Base-by-base conservation (phyloP, 78 protist species). In the slime mould (Dictyostelium discoideum) region DNA sequence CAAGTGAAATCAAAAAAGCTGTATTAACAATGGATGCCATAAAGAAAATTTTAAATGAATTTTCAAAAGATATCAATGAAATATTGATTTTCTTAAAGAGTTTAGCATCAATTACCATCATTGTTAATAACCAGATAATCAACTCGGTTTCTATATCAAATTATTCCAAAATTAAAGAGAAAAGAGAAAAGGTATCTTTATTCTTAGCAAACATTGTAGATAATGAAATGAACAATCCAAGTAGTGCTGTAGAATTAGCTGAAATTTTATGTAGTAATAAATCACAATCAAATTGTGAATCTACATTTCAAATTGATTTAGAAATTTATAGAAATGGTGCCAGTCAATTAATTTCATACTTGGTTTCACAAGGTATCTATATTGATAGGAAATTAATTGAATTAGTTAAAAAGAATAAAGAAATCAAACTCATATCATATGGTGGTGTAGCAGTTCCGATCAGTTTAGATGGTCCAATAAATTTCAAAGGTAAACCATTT, bases 361-460 rank as follows among this genome's bases (percentile, higher is more conserved):
- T 72, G 13, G 26, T 84, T 9, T 48, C 87, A 6, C 78, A 84
- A 39, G 87, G 87, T 32, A 74, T 74, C 4, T 39, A 63, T 1
- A 39, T 84, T 22, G 40, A n/a, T 13, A 60, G 29, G 0, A 57
- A 48, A 22, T n/a, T 86, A 16, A 20, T 26, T 3, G 13, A n/a
- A 5, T 22, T 86, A 0, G 44, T 86, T 0, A 57, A 54, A 20
- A 67, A 76, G 3, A 60, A 60, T 20, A 9, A 24, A 10, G 80
- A 81, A 22, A 74, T 37, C 2, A 88, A 88, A 48, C 44, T 88
- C 0, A 80, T 88, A 8, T 85, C 94, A 26, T 81, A 79, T 76
- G 94, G 94, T 42, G 94, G 94, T 5, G 48, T 48, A 0, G 94
- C 94, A 9, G 44, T 81, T 44, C 94, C 94, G 10, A 29, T 88